phyloP scores from a whole-genome alignment of 1,284 basidiomycete species.

The Thecaphora thlaspeos region DNA sequence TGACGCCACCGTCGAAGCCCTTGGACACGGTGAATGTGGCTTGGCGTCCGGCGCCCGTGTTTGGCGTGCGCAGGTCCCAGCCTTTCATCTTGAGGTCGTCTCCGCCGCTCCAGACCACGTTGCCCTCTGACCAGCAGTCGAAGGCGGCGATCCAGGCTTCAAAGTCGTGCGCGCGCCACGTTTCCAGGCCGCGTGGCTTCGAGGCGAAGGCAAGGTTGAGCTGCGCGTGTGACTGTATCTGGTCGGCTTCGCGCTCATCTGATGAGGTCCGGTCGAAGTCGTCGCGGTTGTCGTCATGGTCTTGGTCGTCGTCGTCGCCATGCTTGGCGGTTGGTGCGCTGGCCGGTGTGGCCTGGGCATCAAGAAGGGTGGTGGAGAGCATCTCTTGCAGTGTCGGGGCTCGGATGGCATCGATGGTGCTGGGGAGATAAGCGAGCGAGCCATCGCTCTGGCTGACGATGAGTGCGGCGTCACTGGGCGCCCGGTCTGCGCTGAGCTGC shows the following conservation, averaged over 20 bases:
- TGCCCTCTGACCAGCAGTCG: conserved; percentile 68
- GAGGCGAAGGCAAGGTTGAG: conserved; percentile 13
- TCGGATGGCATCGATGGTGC: background rate
- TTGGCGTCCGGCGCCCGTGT: conserved; percentile 7
- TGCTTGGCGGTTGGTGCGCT: conserved; percentile 6
- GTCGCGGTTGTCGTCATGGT: conserved; percentile 13
- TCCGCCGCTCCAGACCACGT: conserved; percentile 81
- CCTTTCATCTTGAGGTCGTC: conserved; percentile 86
- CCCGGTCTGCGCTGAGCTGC: background rate
- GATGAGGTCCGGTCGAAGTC: conserved; percentile 22
- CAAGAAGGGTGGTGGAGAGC: background rate
- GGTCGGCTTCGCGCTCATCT: conserved; percentile 14
- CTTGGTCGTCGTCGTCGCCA: conserved; percentile 4
- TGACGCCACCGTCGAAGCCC: conserved; percentile 87
- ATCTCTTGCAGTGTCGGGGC: conserved; percentile 3
- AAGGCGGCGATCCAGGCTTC: conserved; percentile 94
- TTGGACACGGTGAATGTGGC: conserved; percentile 71
- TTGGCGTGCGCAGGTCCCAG: conserved; percentile 71
- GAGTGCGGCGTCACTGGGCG: conserved; percentile 15
- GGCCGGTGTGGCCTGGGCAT: conserved; percentile 1
- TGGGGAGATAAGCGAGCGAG: conserved; percentile 44
- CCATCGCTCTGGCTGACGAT: conserved; percentile 56
- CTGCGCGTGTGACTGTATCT: conserved; percentile 4
- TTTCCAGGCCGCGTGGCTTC: conserved; percentile 31
- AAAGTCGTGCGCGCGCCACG: conserved; percentile 85